Conservation (phyloP, 176 grass and related monocot genomes). For the Pontederia crassipes region DNA sequence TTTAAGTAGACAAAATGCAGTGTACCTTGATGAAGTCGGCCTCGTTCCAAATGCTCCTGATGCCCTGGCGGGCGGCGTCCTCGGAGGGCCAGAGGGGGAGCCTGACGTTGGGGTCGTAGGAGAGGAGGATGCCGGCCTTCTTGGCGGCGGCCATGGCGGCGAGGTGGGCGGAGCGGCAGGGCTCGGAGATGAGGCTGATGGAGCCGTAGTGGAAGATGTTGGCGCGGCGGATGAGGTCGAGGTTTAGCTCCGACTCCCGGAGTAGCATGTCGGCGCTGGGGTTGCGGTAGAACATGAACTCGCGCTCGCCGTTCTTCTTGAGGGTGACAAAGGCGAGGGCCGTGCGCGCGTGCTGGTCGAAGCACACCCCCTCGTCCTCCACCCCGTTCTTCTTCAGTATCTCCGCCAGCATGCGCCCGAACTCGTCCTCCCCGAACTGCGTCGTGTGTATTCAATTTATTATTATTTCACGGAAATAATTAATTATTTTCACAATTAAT, state of each 20-base stretch:
- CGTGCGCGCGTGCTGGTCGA: slow-evolving; percentile 66
- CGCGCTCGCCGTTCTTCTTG: slow-evolving; percentile 58
- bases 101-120: slow-evolving; percentile 82
- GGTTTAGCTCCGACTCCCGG: slow-evolving; percentile 51
- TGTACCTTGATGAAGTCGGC: slow-evolving; percentile 80
- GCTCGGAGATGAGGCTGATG: slow-evolving; percentile 79
- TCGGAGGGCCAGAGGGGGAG: slow-evolving; percentile 75
- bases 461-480: neutral
- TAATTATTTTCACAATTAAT: neutral
- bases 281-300: slow-evolving; percentile 99
- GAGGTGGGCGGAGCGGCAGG: slow-evolving; percentile 54
- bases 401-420: slow-evolving; percentile 77
- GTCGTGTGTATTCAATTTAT: neutral
- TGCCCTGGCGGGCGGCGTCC: slow-evolving; percentile 41
- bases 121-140: slow-evolving; percentile 55
- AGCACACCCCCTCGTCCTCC: slow-evolving; percentile 43
- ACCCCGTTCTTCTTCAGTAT: slow-evolving; percentile 79
- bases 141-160: slow-evolving; percentile 85
- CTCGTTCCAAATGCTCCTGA: slow-evolving; percentile 85
- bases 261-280: slow-evolving; percentile 85
- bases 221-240: slow-evolving; percentile 52
- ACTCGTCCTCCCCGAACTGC: slow-evolving; percentile 90
- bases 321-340: slow-evolving; percentile 83
- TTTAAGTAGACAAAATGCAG: no score
- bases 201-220: slow-evolving; percentile 91